Base-by-base conservation (phyloP, 2,329 filamentous ascomycete genomes). In the Ophiostoma sp. region DNA sequence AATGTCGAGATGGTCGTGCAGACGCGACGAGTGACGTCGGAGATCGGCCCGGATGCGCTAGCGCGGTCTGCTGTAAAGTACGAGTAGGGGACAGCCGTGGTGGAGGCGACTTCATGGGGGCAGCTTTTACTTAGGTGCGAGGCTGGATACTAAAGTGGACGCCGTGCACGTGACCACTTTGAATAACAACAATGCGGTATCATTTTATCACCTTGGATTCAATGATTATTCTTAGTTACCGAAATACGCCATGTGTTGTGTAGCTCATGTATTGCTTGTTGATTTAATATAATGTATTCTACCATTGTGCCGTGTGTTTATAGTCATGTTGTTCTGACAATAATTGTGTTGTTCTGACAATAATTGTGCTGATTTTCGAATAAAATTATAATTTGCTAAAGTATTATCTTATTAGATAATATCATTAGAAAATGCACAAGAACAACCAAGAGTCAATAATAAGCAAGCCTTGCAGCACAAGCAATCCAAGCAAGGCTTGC, bases 41-140 rank as follows among this genome's bases (percentile, higher is more conserved):
- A 36, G 55, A 38, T 60, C 55, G 55, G 55, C 55, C 55, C 55
- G 55, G 55, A 27, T 60, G 38, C 55, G 55, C 55, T 60, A 60
- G 55, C 55, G 55, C 55, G 36, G 58, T 38, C 14, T 16, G 27
- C n/a, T 36, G 49, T 58, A 9, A 18, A n/a, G 18, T n/a, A 52
- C 9, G 47, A n/a, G 18, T n/a, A 52, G n/a, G 47, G 47, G 16
- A n/a, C 16, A 7, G 49, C 8, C 3, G 8, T 27, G 27, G 27
- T 27, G 27, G 27, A 27, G 27, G 27, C 27, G 27, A 27, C 27
- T 27, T 27, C 27, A 27, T 27, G 27, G 27, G 27, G 27, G 27
- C 27, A 27, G 27, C 27, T 27, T 27, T 27, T 27, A 27, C 27
- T 27, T 27, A 27, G 27, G 7, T 55, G 27, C 49, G 27, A 55